These are phyloP conservation scores for Phytophthora meadii DNA, from an alignment of 352 stramenopile genomes.

Conservation along the genomic window DNA sequence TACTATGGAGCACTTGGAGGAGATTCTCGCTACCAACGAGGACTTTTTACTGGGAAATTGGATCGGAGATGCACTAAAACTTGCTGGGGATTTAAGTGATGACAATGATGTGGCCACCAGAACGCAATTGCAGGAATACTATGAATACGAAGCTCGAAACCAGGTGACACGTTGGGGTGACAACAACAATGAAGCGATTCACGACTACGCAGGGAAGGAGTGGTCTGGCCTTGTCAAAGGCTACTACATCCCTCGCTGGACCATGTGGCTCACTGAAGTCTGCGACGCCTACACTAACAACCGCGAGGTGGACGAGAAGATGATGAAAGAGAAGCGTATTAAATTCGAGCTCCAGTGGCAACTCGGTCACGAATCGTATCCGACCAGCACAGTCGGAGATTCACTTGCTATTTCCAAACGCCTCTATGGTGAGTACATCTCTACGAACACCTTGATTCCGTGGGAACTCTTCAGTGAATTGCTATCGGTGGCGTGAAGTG, in stretches of 20 bases:
- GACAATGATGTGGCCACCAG: background rate
- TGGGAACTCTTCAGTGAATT: constrained; percentile 20
- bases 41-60: constrained; percentile 80
- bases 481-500: constrained; percentile 4
- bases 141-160: constrained; percentile 86
- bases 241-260: constrained; percentile 79
- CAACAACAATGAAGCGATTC: constrained; percentile 73
- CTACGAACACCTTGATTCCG: constrained; percentile 12
- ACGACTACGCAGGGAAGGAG: constrained; percentile 83
- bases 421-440: constrained; percentile 56
- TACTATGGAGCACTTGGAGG: constrained; percentile 63
- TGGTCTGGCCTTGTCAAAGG: constrained; percentile 71
- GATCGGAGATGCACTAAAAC: constrained; percentile 63
- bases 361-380: constrained; percentile 58
- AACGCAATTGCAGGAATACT: constrained; percentile 54
- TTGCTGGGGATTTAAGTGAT: constrained; percentile 35
- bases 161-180: constrained; percentile 84
- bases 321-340: constrained; percentile 53
- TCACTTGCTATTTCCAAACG: constrained; percentile 60
- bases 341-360: constrained; percentile 84
- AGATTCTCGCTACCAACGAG: constrained; percentile 67
- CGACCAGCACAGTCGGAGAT: constrained; percentile 53
- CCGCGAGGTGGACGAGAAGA: constrained; percentile 59
- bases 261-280: constrained; percentile 75
- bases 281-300: constrained; percentile 70